These are phyloP conservation scores for Penicillium italicum DNA, from an alignment of 2,329 filamentous ascomycete species.

Conservation along the genomic window DNA sequence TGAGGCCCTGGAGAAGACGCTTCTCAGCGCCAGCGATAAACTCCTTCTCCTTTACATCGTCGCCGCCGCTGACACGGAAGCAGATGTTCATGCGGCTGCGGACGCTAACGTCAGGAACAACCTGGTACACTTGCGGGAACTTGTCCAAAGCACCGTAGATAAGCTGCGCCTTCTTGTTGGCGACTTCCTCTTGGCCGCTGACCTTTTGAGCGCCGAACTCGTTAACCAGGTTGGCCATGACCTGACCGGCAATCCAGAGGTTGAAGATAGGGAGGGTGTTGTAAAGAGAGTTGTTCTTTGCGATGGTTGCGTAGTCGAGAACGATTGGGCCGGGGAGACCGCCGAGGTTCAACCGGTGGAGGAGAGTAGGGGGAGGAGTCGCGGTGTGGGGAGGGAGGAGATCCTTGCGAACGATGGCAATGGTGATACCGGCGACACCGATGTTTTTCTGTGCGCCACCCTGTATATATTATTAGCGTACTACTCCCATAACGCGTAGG, in stretches of 20 bases:
- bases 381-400: constrained; percentile 66
- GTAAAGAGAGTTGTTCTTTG: constrained; percentile 92
- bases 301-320: constrained; percentile 76
- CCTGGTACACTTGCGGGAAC: constrained; percentile 66
- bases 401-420: constrained; percentile 77
- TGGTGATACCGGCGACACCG: constrained; percentile 78
- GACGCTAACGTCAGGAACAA: constrained; percentile 71
- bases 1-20: constrained; percentile 70
- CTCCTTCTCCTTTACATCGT: constrained; percentile 68
- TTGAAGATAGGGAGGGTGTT: constrained; percentile 96
- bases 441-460: constrained; percentile 91
- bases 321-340: constrained; percentile 63
- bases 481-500: not conserved
- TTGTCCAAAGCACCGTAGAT: constrained; percentile 77
- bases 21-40: constrained; percentile 72
- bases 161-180: constrained; percentile 68
- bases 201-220: constrained; percentile 65
- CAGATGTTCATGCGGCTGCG: constrained; percentile 94
- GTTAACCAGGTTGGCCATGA: constrained; percentile 70
- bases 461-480: constrained; percentile 28
- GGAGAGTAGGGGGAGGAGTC: constrained; percentile 64
- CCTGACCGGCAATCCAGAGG: constrained; percentile 84
- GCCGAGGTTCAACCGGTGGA: constrained; percentile 72
- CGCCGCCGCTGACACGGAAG: constrained; percentile 68
- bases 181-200: constrained; percentile 68